Evolutionary conservation across 2,329 filamentous ascomycete species (phyloP).

Genomic region (Tolypocladium capitatum): DNA sequence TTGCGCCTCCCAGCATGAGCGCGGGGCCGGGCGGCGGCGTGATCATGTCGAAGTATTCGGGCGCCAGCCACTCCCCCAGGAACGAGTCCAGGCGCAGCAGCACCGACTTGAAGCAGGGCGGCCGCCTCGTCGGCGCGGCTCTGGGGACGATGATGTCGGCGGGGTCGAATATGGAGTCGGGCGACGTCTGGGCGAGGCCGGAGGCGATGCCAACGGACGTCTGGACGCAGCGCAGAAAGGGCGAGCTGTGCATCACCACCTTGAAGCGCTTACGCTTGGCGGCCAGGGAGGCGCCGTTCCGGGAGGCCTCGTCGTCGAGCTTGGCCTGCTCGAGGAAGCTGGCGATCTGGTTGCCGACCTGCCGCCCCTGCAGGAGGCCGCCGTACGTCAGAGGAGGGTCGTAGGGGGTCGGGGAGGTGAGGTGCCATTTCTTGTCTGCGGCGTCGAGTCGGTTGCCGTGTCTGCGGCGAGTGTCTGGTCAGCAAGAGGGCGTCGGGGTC

Average conservation of each 20-base stretch:
- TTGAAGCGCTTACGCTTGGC: conserved; percentile 50
- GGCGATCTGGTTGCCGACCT: conserved; percentile 73
- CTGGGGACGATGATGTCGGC: conserved; percentile 22
- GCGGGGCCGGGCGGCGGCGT: conserved; percentile 75
- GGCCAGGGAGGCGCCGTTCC: conserved; percentile 7
- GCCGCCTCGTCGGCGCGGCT: conserved; percentile 11
- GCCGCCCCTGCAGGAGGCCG: conserved; percentile 78
- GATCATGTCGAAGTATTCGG: conserved; percentile 86
- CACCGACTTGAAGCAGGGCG: conserved; percentile 35
- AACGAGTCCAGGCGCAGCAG: conserved; percentile 79
- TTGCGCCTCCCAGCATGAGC: conserved; percentile 79
- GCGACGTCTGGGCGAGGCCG: conserved; percentile 53
- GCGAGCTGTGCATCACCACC: conserved; percentile 83
- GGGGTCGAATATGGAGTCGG: conserved; percentile 18
- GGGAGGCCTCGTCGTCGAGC: conserved; percentile 24
- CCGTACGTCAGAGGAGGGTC: conserved; percentile 91
- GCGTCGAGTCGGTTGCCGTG: conserved; percentile 91
- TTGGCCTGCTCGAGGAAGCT: conserved; percentile 48
- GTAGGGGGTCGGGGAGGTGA: conserved; percentile 85
- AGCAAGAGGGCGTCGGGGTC: neutral
- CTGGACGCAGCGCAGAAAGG: conserved; percentile 84
- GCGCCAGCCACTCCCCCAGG: conserved; percentile 87
- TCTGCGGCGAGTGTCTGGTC: conserved; percentile 26
- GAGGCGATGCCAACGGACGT: conserved; percentile 80
- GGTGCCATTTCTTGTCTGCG: conserved; percentile 89